Evolutionary conservation across 2,329 filamentous ascomycete species (phyloP).

Genomic region (Claviceps citrina): DNA sequence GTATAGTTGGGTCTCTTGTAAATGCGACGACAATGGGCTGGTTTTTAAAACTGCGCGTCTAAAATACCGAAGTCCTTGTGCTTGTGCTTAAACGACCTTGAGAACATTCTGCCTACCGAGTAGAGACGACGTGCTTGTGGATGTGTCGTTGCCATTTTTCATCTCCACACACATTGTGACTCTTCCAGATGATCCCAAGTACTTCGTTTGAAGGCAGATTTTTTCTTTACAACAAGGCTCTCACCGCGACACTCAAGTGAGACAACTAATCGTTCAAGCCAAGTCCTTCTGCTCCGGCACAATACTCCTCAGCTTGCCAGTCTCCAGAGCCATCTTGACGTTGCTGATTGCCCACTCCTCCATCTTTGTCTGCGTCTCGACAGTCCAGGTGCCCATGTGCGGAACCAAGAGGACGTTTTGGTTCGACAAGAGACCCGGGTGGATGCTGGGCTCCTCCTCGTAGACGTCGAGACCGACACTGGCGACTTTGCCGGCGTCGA

Average conservation of each 20-base stretch:
- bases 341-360: constrained; percentile 64
- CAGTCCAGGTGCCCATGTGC: constrained; percentile 75
- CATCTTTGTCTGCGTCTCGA: constrained; percentile 51
- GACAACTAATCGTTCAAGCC: too few relatives aligned
- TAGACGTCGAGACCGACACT: constrained; percentile 68
- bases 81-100: too few relatives aligned
- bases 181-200: too few relatives aligned
- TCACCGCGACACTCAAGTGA: too few relatives aligned
- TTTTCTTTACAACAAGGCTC: too few relatives aligned
- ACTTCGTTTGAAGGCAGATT: too few relatives aligned
- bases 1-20: constrained; percentile 11
- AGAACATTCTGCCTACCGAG: too few relatives aligned
- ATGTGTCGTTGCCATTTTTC: too few relatives aligned
- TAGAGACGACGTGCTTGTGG: too few relatives aligned
- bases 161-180: too few relatives aligned
- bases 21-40: background rate
- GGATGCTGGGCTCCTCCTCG: constrained; percentile 64
- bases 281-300: constrained; percentile 61
- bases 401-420: constrained; percentile 60
- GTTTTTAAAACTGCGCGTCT: too few relatives aligned
- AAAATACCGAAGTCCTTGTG: too few relatives aligned
- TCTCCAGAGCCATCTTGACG: constrained; percentile 44
- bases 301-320: constrained; percentile 47
- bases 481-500: constrained; percentile 53
- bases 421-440: constrained; percentile 56